Base-by-base conservation (phyloP, 345 rosid species). In the Brassica rapa region DNA sequence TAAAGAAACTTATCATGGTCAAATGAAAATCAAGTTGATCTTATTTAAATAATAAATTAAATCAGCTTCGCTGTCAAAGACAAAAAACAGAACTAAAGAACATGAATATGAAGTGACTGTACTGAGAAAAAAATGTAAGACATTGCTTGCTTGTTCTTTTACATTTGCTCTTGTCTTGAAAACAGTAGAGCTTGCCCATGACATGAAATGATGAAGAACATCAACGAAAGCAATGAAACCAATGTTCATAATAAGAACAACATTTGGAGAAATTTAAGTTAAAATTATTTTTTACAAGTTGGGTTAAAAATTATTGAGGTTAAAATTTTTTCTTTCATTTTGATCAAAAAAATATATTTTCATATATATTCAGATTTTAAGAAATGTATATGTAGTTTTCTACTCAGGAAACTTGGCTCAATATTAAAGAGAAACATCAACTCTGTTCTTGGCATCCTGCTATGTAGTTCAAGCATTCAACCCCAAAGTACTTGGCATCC, bases 191-290 rank as follows among this genome's bases (percentile, higher is more conserved):
- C 83, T 89, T 92, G 4, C 97, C 97, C 79, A 84, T 85, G 41
- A 90, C 97, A 82, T 94, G 98, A 55, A 94, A 97, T 59, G 91
- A 81, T 92, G 98, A 49, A 94, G 97, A 62, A 91, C 16, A 29
- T 93, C 88, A 32, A 51, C 21, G 2, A 51, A 53, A 53, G 10
- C 60, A 16, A 94, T 92, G 89, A 94, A 92, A 49, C 98, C 97
- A 10, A 92, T 92, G 87, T 93, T 91, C 97, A 94, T 89, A 2
- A 89, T 84, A 72, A 88, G 93, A 10, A 94, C 97, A 8, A 91
- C 93, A 76, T 94, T 94, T 0, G 97, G 97, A 8, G 93, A 89
- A 74, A 51, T n/a, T 4, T n/a, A 51, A n/a, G 56, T 51, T 46
- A 16, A 46, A 14, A 46, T 12, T 46, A 46, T 46, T 14, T 46